Conservation (phyloP, 495 filamentous ascomycete species). For the Aspergillus haitiensis region DNA sequence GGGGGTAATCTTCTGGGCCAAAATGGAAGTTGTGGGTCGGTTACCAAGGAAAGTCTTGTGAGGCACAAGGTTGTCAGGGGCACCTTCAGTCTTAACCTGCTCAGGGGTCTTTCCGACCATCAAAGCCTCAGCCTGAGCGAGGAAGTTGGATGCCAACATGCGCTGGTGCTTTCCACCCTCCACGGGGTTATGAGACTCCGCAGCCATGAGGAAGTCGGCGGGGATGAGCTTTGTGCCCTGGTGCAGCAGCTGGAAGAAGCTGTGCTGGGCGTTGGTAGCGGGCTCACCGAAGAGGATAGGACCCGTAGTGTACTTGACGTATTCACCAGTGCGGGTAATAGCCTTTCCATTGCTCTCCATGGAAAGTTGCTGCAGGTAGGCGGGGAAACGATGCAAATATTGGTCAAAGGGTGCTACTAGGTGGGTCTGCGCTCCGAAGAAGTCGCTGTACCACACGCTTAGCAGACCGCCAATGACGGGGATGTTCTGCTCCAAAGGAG, state of each 20-base stretch:
- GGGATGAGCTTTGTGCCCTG: slow-evolving; percentile 99
- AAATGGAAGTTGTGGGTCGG: slow-evolving; percentile 90
- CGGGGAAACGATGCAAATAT: slow-evolving; percentile 97
- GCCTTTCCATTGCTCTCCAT: slow-evolving; percentile 99
- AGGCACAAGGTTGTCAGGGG: slow-evolving; percentile 78
- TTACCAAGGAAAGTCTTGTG: slow-evolving; percentile 99
- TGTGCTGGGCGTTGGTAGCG: slow-evolving; percentile 98
- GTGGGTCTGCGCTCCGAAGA: slow-evolving; percentile 97
- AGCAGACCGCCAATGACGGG: slow-evolving; percentile 87
- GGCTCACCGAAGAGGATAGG: slow-evolving; percentile 96
- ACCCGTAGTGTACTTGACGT: slow-evolving; percentile 96
- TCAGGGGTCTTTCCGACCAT: slow-evolving; percentile 97
- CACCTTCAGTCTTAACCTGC: slow-evolving; percentile 85
- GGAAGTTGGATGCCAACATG: slow-evolving; percentile 98
- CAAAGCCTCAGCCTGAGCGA: slow-evolving; percentile 94
- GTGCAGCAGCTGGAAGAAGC: slow-evolving; percentile 98
- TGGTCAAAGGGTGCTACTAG: slow-evolving; percentile 98
- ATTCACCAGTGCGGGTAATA: slow-evolving; percentile 83
- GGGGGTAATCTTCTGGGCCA: slow-evolving; percentile 93
- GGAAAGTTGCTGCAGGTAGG: slow-evolving; percentile 96
- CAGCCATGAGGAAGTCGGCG: slow-evolving; percentile 94
- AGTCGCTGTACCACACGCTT: slow-evolving; percentile 98
- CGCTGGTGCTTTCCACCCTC: slow-evolving; percentile 90
- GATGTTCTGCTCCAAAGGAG: slow-evolving; percentile 92
- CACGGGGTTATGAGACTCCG: slow-evolving; percentile 93